Evolutionary conservation across 106 monocot genomes (phyloP), one percentile per base, ranked within the genome.

Genomic region (Amphibolis antarctica): DNA sequence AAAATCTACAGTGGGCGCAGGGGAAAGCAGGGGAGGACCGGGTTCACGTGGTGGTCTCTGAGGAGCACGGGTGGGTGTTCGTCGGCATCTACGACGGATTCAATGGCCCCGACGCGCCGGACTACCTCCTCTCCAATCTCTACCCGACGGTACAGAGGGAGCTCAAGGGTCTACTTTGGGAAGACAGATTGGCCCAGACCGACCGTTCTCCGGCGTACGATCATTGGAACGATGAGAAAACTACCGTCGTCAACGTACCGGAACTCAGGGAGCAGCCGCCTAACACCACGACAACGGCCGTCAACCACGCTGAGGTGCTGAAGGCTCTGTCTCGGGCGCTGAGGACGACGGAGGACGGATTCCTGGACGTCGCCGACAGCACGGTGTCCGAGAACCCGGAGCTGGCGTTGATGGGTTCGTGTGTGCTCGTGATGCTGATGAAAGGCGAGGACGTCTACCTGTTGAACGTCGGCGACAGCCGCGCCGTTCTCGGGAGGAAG

Each of bases 21-120:
- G 89, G 93, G 15, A 86, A 81, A 53, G 93, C 93, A 11, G 93
- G 93, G 11, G 93, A 94, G 77, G 93, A 94, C 45, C 76, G 89
- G 1, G 79, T 94, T 49, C 93, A 94, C 46, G 83, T 94, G 11
- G 93, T 94, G 43, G 64, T 94, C 28, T 89, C 85, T 14, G 89
- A 89, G 55, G 83, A 86, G 42, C 75, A 81, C 44, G 80, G 80
- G 0, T 94, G 86, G 89, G 75, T 89, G 30, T 94, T 94, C 69
- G 93, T 94, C 28, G 93, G 93, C 5, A 94, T 94, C 62, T 94
- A 89, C 59, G 93, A 94, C 52, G 93, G 93, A 1, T 94, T 94
- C 77, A 94, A 89, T 60, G 93, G 93, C 15, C 93, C 93, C 9
- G 93, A 94, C 46, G 93, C 93, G 51, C 89, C 93, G 10, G 93